These are phyloP conservation scores for Kwoniella sp. DNA, from an alignment of 768 basidiomycete genomes.

Conservation along the genomic window DNA sequence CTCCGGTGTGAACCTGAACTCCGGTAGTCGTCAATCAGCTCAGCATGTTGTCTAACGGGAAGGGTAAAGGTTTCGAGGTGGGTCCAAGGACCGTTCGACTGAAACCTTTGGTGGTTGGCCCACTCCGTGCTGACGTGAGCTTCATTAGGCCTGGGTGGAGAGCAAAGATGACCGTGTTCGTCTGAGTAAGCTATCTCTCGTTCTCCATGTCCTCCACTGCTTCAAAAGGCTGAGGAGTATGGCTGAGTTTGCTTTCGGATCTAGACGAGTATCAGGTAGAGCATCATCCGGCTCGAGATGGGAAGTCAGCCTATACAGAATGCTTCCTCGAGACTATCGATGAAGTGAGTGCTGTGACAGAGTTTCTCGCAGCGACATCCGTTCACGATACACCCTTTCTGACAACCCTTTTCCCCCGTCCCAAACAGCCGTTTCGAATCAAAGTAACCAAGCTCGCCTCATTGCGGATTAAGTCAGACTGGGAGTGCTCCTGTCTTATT, in stretches of 20 bases:
- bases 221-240: too few species aligned
- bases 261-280: constrained; percentile 17
- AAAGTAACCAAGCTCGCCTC: neutral
- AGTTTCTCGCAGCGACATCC: too few species aligned
- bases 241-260: neutral
- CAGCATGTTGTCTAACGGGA: neutral
- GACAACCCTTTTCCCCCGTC: too few species aligned
- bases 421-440: neutral
- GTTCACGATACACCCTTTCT: too few species aligned
- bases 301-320: constrained; percentile 3
- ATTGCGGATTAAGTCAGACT: too few species aligned
- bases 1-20: too few species aligned
- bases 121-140: neutral
- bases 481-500: too few species aligned
- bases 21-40: too few species aligned
- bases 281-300: constrained; percentile 3
- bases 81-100: neutral
- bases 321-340: constrained; percentile 21
- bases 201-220: neutral
- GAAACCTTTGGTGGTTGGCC: neutral
- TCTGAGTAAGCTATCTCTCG: constrained; percentile 10
- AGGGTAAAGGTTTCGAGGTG: constrained; percentile 10
- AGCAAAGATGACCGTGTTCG: neutral
- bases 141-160: constrained; percentile 13
- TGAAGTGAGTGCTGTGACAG: constrained; percentile 6